Base-by-base conservation (phyloP, 164 flowering plant species). In the Dillenia suffruticosa region DNA sequence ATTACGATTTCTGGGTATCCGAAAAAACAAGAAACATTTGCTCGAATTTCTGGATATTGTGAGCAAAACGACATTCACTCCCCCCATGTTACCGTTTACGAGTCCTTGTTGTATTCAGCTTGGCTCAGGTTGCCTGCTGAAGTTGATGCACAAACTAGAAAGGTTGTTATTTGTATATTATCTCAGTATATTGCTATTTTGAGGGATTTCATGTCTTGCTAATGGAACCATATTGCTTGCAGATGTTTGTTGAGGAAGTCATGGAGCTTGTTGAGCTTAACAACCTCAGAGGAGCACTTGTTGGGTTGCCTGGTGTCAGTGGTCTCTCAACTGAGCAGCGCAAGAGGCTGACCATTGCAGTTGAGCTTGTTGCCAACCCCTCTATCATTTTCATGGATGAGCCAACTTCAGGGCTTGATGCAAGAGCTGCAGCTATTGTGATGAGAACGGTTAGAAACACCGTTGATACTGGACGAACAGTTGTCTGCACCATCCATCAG, bases 311-410 rank as follows among this genome's bases (percentile, higher is more conserved):
- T 8, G 84, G 86, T 32, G 75, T 78, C 24, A 82, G 64, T 52
- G 88, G 88, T 46, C 70, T 84, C 49, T 84, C 88, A 48, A 78
- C 82, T 0, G 88, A 84, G 65, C 88, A 84, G 69, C 75, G 88
- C 3, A 84, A 84, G 59, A 78, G 88, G 68, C 64, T 84, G 9
- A 84, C 88, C 9, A 84, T 81, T 43, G 82, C 88, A 11, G 88
- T 84, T 19, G 88, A 84, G 73, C 78, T 81, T 1, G 85, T 84
- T 54, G 86, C 88, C 0, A 84, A 84, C 57, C 86, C 89, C 0
- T 84, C 89, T 11, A 80, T 84, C 24, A 82, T 84, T 50, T 84
- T 84, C 74, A 80, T 84, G 84, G 89, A 84, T 62, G 89, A 84
- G 62, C 89, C 89, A 59, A 84, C 89, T 12, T 82, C 89, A 22